Percentiles rank a stretch among this genome's conserved stretches.
phyloP scores from a whole-genome alignment of 164 flowering plant genomes.

The Liriodendron chinense region DNA sequence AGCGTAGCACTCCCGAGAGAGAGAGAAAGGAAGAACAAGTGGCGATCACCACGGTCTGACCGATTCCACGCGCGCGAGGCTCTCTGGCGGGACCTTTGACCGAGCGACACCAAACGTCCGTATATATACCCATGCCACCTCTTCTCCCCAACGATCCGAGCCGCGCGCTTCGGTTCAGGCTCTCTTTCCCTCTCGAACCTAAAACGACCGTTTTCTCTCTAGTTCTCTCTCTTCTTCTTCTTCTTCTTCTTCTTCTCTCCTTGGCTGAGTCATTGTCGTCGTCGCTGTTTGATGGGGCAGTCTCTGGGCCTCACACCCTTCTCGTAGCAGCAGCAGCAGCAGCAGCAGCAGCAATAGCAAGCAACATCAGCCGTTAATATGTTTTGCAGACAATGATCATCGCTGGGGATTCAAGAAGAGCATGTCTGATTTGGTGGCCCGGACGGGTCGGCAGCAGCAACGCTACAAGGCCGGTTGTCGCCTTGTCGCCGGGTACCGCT shows the following conservation, averaged over 20 bases:
- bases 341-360: neutral
- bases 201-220: neutral
- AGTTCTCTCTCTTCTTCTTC: neutral
- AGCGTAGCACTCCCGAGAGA: too few species aligned
- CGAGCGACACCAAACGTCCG: too few species aligned
- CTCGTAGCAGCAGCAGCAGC: neutral
- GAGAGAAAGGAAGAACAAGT: too few species aligned
- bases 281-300: too few species aligned
- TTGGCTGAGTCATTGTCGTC: neutral
- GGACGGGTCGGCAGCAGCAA: slow-evolving; percentile 87
- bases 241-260: neutral
- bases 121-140: neutral
- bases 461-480: slow-evolving; percentile 77
- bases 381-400: neutral
- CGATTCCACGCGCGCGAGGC: too few species aligned
- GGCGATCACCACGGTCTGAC: too few species aligned
- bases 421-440: slow-evolving; percentile 83
- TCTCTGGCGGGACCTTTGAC: too few species aligned
- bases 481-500: slow-evolving; percentile 72
- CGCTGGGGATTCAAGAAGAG: slow-evolving; percentile 6
- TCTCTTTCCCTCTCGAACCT: neutral
- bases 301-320: neutral
- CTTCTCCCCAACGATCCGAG: neutral
- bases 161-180: neutral
- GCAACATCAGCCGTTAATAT: neutral